Evolutionary conservation across 108 stramenopile species (phyloP), one percentile per base, ranked within the genome.

Genomic region (Nannochloropsis gaditana): DNA sequence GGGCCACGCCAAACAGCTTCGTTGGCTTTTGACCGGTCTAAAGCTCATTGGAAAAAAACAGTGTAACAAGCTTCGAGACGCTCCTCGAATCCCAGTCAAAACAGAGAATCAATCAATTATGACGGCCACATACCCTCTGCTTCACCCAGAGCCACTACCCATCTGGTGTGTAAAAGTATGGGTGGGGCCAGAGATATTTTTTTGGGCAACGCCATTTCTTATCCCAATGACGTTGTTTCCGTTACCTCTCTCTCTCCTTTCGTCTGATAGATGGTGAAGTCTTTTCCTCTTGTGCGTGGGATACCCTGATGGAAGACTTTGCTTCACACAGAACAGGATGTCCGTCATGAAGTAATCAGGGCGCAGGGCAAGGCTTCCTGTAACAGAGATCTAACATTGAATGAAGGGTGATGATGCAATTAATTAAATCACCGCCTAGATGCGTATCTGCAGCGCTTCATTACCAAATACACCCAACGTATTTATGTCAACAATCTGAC

Each of bases 271-370:
- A n/a, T n/a, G 19, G n/a, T n/a, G 8, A n/a, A 73, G 15, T 15
- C n/a, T n/a, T 73, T 73, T 73, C 8, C 15, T 73, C 59, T 73
- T 73, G 4, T 73, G 8, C 59, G 59, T 15, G 3, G 19, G 19
- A n/a, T 73, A n/a, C 59, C 59, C n/a, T 73, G 59, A 73, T 73
- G 59, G 59, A 73, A 73, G 59, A n/a, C 59, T 8, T 73, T 73
- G 59, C n/a, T 73, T 15, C 2, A 0, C 15, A 73, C 59, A n/a
- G 59, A n/a, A n/a, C 59, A 73, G 59, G n/a, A 73, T n/a, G 59
- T 73, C 19, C 15, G 59, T 4, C n/a, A 73, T 73, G 1, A 73
- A 8, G 59, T 73, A n/a, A n/a, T 73, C 19, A 73, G n/a, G 59
- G 59, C 19, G 59, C 1, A 3, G 59, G 59, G n/a, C 59, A 73